A percentile compares a stretch with the other conserved stretches of the same genome.
These are phyloP conservation scores for Clonostachys solani DNA, from an alignment of 2,329 filamentous ascomycete species.

Conservation along the genomic window DNA sequence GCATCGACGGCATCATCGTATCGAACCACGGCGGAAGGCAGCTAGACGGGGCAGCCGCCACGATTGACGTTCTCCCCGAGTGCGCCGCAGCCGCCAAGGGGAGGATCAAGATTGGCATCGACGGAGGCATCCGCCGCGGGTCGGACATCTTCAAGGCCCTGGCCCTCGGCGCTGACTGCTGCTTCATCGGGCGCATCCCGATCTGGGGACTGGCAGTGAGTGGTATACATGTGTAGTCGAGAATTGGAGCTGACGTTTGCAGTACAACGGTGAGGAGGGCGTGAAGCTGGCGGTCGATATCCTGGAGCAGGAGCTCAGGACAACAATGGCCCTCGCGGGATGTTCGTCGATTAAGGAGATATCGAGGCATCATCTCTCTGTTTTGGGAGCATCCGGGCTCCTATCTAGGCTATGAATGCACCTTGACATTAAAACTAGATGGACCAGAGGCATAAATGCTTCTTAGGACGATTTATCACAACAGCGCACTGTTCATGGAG, in stretches of 20 bases:
- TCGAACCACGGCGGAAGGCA: conserved; percentile 38
- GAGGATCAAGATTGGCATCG: conserved; percentile 35
- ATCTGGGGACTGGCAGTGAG: conserved; percentile 24
- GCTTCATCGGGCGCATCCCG: conserved; percentile 36
- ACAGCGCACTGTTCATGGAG: too few relatives aligned
- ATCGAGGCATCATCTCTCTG: conserved; percentile 9
- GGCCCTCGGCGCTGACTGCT: conserved; percentile 31
- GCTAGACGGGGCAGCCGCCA: conserved; percentile 31
- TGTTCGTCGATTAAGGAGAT: conserved; percentile 12
- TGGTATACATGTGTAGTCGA: neutral
- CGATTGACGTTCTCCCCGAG: conserved; percentile 47
- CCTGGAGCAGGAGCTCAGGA: conserved; percentile 14
- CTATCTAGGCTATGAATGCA: conserved; percentile 7
- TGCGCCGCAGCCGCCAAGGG: conserved; percentile 42
- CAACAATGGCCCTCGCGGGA: conserved; percentile 15
- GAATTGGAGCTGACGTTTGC: conserved; percentile 2
- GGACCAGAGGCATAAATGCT: too few relatives aligned
- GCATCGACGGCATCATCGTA: conserved; percentile 31
- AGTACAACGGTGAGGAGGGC: conserved; percentile 20
- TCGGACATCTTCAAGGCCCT: conserved; percentile 34
- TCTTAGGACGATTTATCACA: too few relatives aligned
- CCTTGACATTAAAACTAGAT: too few relatives aligned
- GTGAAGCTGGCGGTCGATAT: conserved; percentile 27
- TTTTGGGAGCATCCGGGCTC: conserved; percentile 8
- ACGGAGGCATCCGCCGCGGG: conserved; percentile 32